Base-by-base conservation (phyloP, 1,284 basidiomycete species). In the Ustilago bromivora region DNA sequence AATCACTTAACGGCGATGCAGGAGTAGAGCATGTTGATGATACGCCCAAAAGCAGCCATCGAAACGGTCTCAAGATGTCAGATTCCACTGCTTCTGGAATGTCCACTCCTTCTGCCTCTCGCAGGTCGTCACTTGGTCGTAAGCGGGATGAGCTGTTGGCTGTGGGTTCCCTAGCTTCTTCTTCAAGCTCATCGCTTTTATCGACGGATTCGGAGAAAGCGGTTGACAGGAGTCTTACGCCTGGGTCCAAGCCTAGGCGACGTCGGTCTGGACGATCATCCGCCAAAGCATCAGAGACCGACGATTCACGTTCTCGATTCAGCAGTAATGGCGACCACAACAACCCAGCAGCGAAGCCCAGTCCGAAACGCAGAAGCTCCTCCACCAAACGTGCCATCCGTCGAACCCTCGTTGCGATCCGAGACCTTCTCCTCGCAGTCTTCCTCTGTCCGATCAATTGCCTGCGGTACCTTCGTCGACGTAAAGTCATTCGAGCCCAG, bases 361-460 rank as follows among this genome's bases (percentile, higher is more conserved):
- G 2, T 1, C 55, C 53, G 9, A 58, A 35, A 36, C 32, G 52
- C 1, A 61, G 49, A 2, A 54, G 51, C 38, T 71, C 61, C 15
- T 60, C 57, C 1, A 54, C 66, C 0, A 57, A 65, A 34, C 60
- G 66, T 13, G 63, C 63, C 4, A 47, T 77, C 34, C 62, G 64
- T 17, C 41, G 62, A 28, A 60, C 70, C 2, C 60, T 77, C 0
- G 19, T 65, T 47, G 65, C 66, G 11, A 56, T 77, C 32, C 66
- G 75, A 19, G 66, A 77, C 23, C 49, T 77, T 4, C 28, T 77
- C 3, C 41, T 77, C 0, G 60, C 63, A 8, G 62, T 72, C 4
- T 60, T 77, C 4, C 23, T 72, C 57, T 70, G 60, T 40, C 75
- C 75, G 0, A 49, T 77, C 51, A 65, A 66, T 32, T 72, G 75